Evolutionary conservation across 164 flowering plant species (phyloP), one percentile per base, ranked within the genome.

Genomic region (Buxus sempervirens): DNA sequence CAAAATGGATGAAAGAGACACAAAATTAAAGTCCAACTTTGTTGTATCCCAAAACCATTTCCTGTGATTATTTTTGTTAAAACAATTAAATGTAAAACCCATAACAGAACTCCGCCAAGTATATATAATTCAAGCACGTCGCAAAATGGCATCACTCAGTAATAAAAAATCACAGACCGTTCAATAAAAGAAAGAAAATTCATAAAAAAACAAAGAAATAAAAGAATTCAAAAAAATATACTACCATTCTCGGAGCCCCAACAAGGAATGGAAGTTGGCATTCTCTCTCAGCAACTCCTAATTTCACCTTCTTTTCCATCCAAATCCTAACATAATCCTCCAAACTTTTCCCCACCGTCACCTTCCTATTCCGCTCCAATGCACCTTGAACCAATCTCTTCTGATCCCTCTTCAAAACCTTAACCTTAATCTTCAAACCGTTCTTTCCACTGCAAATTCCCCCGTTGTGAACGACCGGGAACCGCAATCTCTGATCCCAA

Each of bases 211-310:
- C 13, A 38, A 26, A 24, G 5, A 4, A 7, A 49, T 27, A 24
- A 4, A 7, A 49, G 21, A 24, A 45, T 21, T 0, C 14, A 27
- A n/a, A 49, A 54, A 18, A 60, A 22, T 56, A 25, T 32, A 7
- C 13, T 71, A 80, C 83, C 79, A 64, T 38, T 68, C 59, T 77
- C 0, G 81, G 79, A 41, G 77, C 81, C 16, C 70, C 60, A 10
- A 59, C 65, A 24, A 78, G 78, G 36, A 81, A 81, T 0, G 80
- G 84, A 41, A 81, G 72, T 21, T 15, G 20, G 51, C 82, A 78
- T 55, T 73, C 66, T 13, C 42, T 67, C 25, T 77, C 72, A 36
- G 75, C 68, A 63, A 73, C 56, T 22, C 84, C 82, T 0, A 61
- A 63, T 38, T 63, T 65, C 62, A 76, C 58, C 42, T 81, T 78